Evolutionary conservation across 768 basidiomycete genomes (phyloP), one percentile per base, ranked within the genome.

Genomic region (Pseudohyphozyma bogoriensis): DNA sequence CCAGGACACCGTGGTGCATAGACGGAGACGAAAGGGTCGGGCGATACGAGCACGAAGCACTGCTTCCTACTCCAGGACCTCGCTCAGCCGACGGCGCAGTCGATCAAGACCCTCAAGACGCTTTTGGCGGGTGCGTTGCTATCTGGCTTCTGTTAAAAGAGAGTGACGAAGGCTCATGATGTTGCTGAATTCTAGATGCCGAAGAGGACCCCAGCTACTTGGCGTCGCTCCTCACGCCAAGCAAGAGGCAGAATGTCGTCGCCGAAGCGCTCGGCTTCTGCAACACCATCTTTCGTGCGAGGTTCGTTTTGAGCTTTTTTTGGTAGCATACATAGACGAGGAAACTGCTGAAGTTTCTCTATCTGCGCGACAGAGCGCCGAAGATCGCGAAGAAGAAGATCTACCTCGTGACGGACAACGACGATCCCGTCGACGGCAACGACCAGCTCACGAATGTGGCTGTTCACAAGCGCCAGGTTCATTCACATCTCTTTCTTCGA

Each of bases 181-280:
- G n/a, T n/a, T n/a, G n/a, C n/a, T n/a, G n/a, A n/a, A n/a, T n/a
- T n/a, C 10, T 72, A 91, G 86, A 80, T 68, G 79, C 81, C 44
- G 79, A 83, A 32, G 81, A 85, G 55, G 79, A 88, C 72, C 82
- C 81, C 1, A 75, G 75, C 20, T 78, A 77, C 42, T 76, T 87
- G 40, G 74, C 73, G 54, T 78, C 77, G 13, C 76, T 75, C n/a
- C 91, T 86, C 72, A 84, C 82, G 44, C 88, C 83, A 1, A 65
- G 83, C 36, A 74, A 55, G 15, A 57, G 45, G 3, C 22, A 58
- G 16, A 57, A 80, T 55, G 80, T 87, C 26, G 83, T 92, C 75
- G 88, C 88, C 22, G 89, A 91, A 65, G 86, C 92, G 0, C 87
- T 97, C 72, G 88, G 84, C 0, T 86, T 85, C 64, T 90, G 89